Evolutionary conservation across 345 rosid species (phyloP).

Genomic region (Arabidopsis suecica): DNA sequence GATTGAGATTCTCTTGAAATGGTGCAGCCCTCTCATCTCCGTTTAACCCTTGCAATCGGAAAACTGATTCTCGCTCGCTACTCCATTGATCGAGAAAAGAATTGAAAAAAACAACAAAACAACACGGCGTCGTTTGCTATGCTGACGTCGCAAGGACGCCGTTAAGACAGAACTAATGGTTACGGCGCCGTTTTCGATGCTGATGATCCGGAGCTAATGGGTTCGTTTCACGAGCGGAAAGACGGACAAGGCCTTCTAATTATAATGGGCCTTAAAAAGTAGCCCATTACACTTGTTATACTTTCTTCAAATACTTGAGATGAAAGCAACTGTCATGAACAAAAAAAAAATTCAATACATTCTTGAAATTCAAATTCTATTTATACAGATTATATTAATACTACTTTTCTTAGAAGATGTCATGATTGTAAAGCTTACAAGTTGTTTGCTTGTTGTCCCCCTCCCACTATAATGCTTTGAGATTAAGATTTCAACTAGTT

Average conservation of each 20-base stretch:
- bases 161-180: neutral
- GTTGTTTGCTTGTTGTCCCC: constrained; percentile 32
- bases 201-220: neutral
- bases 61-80: neutral
- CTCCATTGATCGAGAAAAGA: neutral
- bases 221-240: neutral
- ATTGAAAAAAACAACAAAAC: neutral
- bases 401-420: constrained; percentile 8
- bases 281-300: too few relatives aligned
- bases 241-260: too few relatives aligned
- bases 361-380: neutral
- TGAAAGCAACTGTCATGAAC: neutral
- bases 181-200: too few relatives aligned
- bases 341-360: neutral
- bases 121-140: neutral
- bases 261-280: too few relatives aligned
- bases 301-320: too few relatives aligned
- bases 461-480: constrained; percentile 16
- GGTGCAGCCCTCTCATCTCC: constrained; percentile 45
- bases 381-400: neutral
- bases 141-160: neutral
- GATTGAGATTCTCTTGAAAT: constrained; percentile 36
- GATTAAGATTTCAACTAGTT: constrained; percentile 1
- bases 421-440: constrained; percentile 11
- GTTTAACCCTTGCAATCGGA: constrained; percentile 1